Base-by-base conservation (phyloP, 148 eudicot species). In the Hydrangea macrophylla region DNA sequence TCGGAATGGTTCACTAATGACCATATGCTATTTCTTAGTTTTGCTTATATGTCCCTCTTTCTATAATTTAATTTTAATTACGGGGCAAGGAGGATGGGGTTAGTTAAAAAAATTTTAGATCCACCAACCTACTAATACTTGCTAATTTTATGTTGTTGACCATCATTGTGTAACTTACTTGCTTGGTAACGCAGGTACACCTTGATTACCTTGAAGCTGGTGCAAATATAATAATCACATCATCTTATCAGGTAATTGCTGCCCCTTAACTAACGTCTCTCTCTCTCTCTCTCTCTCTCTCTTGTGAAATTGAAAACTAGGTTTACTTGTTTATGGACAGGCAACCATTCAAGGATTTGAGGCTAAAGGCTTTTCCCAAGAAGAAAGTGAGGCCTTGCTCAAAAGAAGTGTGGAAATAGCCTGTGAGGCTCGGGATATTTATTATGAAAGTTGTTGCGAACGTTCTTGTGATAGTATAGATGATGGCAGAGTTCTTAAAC, bases 171-270 rank as follows among this genome's bases (percentile, higher is more conserved):
- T n/a, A 51, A 1, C 65, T 73, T 62, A 72, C 48, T 66, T 64
- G 60, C 31, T 23, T 58, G 44, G 6, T 62, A 35, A 53, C 60
- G 80, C 86, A 94, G 99, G 99, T 94, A 70, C 97, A 94, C 78
- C 86, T 90, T 66, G 96, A 94, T 77, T 94, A 94, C 82, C 89
- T 94, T 64, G 97, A 94, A 87, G 97, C 97, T 74, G 99, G 99
- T 55, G 99, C 99, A 63, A 93, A 90, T 79, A 83, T 94, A 42
- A 82, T 94, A 60, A 82, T 87, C 70, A 81, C 97, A 42, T 88
- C 97, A 65, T 90, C 99, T 57, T 94, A 94, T 77, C 99, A 94
- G 92, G 98, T 94, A 72, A 23, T 45, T 33, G 32, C 17, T 31
- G 20, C 9, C 61, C 22, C 20, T 33, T 55, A 30, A 30, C 18